phyloP scores from a whole-genome alignment of 2,329 filamentous ascomycete species.

The Orbilia brochopaga region DNA sequence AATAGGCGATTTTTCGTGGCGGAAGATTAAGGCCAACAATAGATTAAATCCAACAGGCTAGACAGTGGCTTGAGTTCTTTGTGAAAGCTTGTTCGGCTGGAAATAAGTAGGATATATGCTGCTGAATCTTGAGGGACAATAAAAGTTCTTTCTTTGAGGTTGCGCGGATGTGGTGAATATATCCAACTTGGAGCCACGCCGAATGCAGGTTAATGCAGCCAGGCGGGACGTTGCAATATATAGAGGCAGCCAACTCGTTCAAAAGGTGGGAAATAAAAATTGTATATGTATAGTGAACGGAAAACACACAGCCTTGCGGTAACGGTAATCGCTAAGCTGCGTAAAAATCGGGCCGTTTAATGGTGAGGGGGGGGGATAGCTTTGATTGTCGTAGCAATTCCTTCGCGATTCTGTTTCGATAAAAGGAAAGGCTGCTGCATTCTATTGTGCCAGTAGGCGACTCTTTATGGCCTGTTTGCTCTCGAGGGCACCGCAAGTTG shows the following conservation, averaged over 20 bases:
- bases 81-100: constrained; percentile 14
- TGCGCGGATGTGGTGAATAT: not conserved
- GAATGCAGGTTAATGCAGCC: not conserved
- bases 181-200: not conserved
- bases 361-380: constrained; percentile 11
- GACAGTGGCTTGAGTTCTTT: constrained; percentile 24
- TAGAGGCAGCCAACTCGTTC: no score
- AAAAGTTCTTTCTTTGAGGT: not conserved
- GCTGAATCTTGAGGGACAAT: not conserved
- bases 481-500: constrained; percentile 2
- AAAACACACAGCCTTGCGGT: constrained; percentile 11
- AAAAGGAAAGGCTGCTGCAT: constrained; percentile 27
- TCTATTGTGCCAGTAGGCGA: constrained; percentile 37
- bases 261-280: not conserved
- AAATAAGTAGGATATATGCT: constrained; percentile 11
- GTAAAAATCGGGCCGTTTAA: constrained; percentile 9
- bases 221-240: no score
- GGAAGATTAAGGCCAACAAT: constrained; percentile 49
- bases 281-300: constrained; percentile 1
- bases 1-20: constrained; percentile 37
- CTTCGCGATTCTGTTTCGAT: constrained; percentile 34
- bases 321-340: constrained; percentile 6
- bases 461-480: constrained; percentile 37
- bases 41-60: constrained; percentile 32
- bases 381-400: constrained; percentile 28